A percentile compares a stretch with the other conserved stretches of the same genome.
Evolutionary conservation across 1,284 basidiomycete species (phyloP).

Genomic region (Malassezia obtusa): DNA sequence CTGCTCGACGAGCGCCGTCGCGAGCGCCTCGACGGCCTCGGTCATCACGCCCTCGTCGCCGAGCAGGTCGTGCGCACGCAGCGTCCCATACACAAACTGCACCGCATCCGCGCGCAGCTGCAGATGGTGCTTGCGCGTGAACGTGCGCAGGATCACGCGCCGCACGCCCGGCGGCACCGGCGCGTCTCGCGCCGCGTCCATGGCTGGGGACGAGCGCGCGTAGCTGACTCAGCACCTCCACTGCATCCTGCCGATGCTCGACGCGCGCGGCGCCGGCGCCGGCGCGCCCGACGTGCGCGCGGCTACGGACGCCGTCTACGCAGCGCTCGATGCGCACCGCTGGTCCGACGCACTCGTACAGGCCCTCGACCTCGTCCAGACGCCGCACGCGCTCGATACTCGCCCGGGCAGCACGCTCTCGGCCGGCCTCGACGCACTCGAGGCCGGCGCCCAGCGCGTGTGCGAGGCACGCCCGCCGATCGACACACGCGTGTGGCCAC

Average conservation of each 20-base stretch:
- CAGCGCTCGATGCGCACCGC: background rate
- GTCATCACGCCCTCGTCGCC: conserved; percentile 27
- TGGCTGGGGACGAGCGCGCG: background rate
- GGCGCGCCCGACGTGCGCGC: background rate
- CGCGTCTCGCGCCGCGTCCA: background rate
- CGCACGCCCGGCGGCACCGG: conserved; percentile 32
- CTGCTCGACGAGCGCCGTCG: conserved; percentile 33
- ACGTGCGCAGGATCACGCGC: conserved; percentile 32
- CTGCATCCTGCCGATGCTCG: too few species aligned
- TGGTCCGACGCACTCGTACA: background rate
- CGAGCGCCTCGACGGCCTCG: conserved; percentile 45
- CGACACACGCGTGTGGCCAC: background rate
- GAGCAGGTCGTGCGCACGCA: conserved; percentile 35
- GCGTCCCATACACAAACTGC: conserved; percentile 34
- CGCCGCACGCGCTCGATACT: conserved; percentile 2
- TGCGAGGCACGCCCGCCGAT: background rate
- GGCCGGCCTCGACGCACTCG: conserved; percentile 7
- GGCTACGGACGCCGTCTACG: background rate
- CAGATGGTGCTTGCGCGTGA: conserved; percentile 40
- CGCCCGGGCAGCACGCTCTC: conserved; percentile 10
- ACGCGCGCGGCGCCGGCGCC: background rate
- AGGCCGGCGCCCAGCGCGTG: background rate
- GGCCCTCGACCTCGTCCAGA: background rate
- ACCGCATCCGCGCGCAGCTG: conserved; percentile 44
- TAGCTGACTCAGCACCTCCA: background rate